These are phyloP conservation scores for Yueomyces sp. DNA, from an alignment of 1,139 yeast species.

Conservation along the genomic window DNA sequence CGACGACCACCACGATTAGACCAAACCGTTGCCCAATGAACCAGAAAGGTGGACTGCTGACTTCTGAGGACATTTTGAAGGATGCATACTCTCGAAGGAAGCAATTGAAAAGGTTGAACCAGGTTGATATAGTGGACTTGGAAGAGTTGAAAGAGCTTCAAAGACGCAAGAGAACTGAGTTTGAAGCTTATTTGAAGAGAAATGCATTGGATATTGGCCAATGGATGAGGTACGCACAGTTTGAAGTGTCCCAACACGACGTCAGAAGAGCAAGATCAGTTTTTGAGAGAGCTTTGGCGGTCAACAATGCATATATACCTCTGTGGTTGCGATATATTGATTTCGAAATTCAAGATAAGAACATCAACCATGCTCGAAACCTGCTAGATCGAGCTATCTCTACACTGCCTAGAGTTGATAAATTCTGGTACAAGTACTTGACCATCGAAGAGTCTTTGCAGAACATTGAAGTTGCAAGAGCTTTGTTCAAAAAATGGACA, in stretches of 20 bases:
- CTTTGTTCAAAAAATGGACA: slow-evolving; percentile 70
- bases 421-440: slow-evolving; percentile 75
- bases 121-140: slow-evolving; percentile 27
- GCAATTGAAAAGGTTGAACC: slow-evolving; percentile 29
- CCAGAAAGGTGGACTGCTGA: slow-evolving; percentile 26
- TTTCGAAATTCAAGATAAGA: slow-evolving; percentile 56
- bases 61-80: slow-evolving; percentile 42
- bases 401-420: slow-evolving; percentile 64
- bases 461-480: slow-evolving; percentile 49
- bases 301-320: slow-evolving; percentile 63
- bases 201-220: slow-evolving; percentile 74
- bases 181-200: slow-evolving; percentile 72
- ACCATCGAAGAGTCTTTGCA: slow-evolving; percentile 73
- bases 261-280: slow-evolving; percentile 69
- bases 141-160: slow-evolving; percentile 62
- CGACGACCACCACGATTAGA: too few relatives aligned
- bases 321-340: slow-evolving; percentile 81
- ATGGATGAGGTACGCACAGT: slow-evolving; percentile 86
- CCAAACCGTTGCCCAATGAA: too few relatives aligned
- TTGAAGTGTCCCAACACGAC: slow-evolving; percentile 77
- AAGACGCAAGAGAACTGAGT: slow-evolving; percentile 65
- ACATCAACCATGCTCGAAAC: slow-evolving; percentile 82
- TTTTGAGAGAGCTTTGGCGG: slow-evolving; percentile 77
- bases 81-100: slow-evolving; percentile 41
- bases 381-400: slow-evolving; percentile 68